These are phyloP conservation scores for Fusarium fujikuroi DNA, from an alignment of 2,329 filamentous ascomycete genomes.

Conservation along the genomic window DNA sequence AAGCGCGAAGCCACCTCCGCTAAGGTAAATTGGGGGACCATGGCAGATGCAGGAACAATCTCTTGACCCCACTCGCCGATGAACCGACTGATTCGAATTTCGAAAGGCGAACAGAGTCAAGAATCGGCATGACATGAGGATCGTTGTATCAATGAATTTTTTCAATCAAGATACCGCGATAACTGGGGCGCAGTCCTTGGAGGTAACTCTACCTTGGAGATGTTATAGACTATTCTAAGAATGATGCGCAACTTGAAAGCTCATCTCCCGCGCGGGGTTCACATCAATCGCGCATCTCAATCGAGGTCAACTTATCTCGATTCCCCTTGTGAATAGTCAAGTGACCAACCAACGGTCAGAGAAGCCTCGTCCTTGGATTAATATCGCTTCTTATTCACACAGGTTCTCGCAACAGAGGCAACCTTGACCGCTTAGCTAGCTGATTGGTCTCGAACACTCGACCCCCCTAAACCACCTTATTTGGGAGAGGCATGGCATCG, in stretches of 20 bases:
- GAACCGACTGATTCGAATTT: slow-evolving; percentile 38
- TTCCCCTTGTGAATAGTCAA: slow-evolving; percentile 15
- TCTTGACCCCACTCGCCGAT: slow-evolving; percentile 42
- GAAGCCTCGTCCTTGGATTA: slow-evolving; percentile 26
- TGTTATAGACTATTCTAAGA: not conserved
- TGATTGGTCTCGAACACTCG: slow-evolving; percentile 11
- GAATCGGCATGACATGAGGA: slow-evolving; percentile 10
- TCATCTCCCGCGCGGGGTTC: slow-evolving; percentile 38
- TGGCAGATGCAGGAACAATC: slow-evolving; percentile 50
- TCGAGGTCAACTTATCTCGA: slow-evolving; percentile 12
- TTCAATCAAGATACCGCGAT: not conserved
- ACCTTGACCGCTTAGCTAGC: slow-evolving; percentile 31
- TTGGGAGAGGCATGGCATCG: slow-evolving; percentile 18
- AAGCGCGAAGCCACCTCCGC: slow-evolving; percentile 36
- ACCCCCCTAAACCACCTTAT: slow-evolving; percentile 6
- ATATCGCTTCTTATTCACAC: slow-evolving; percentile 38
- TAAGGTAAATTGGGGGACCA: slow-evolving; percentile 38
- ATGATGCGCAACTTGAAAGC: slow-evolving; percentile 18
- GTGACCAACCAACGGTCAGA: slow-evolving; percentile 32
- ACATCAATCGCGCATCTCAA: slow-evolving; percentile 12
- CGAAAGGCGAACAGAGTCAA: slow-evolving; percentile 4
- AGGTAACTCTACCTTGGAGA: not conserved
- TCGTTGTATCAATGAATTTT: slow-evolving; percentile 5
- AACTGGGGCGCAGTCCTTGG: not conserved
- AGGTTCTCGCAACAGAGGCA: slow-evolving; percentile 10